Conservation (phyloP, 2,329 filamentous ascomycete species). For the Claviceps cyperi region DNA sequence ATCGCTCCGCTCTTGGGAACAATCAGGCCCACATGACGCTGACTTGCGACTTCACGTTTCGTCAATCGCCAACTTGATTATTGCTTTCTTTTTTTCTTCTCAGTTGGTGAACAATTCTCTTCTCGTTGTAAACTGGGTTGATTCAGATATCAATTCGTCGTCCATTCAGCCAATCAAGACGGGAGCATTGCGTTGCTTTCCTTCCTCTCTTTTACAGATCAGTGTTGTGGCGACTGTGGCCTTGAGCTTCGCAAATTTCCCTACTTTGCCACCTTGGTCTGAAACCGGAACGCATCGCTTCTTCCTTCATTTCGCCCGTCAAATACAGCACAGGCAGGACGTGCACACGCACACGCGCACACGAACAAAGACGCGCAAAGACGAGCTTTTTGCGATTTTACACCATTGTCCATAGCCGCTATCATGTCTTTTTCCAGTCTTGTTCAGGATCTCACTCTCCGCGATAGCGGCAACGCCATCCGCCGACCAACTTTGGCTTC, state of each 20-base stretch:
- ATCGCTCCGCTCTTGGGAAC: no score
- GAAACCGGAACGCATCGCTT: neutral
- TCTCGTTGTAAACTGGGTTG: no score
- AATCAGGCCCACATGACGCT: no score
- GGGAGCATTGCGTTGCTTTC: neutral
- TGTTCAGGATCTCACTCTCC: constrained; percentile 48
- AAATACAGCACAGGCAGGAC: neutral
- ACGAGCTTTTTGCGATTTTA: neutral
- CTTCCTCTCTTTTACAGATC: neutral
- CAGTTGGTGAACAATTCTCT: no score
- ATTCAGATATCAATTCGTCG: no score
- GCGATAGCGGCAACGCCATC: constrained; percentile 31
- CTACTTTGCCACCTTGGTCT: no score
- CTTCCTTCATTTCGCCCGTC: neutral
- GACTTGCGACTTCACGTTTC: no score
- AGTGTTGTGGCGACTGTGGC: neutral
- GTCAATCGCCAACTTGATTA: no score
- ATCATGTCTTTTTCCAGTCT: constrained; percentile 54
- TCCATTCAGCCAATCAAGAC: neutral
- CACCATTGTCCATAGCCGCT: neutral
- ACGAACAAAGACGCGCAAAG: neutral
- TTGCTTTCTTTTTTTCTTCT: no score
- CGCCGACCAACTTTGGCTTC: constrained; percentile 34
- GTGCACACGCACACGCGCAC: neutral
- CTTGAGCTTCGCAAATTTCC: constrained; percentile 1